Evolutionary conservation across 1,284 basidiomycete species (phyloP), one percentile per base, ranked within the genome.

Genomic region (Fomes fomentarius): DNA sequence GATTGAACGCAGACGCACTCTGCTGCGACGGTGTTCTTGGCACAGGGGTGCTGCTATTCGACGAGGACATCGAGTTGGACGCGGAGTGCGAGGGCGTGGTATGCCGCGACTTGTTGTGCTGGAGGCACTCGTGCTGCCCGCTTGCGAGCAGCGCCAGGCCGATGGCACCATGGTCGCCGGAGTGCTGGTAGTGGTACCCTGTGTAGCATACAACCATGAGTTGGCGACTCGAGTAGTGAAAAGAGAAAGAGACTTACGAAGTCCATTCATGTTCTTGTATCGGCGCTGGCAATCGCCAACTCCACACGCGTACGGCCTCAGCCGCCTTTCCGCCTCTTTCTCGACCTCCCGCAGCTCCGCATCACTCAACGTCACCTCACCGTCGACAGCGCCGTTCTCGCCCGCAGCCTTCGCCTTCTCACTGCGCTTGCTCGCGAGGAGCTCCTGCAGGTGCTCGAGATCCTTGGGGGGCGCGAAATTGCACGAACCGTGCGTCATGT

Each of bases 241-340:
- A 40, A 25, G 17, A 48, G n/a, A 46, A 22, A n/a, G 47, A 37
- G 2, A 74, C 79, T 65, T 63, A 81, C 82, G 76, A 56, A 97
- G 75, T 0, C 95, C 94, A 71, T 97, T 97, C 94, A 97, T 96
- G 71, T 98, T 98, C 82, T 98, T 96, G 78, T 98, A 99, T 65
- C 96, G 76, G 70, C 97, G 85, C 66, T 87, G 87, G 71, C 96
- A 99, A 56, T 92, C 90, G n/a, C 88, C 87, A 14, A 95, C 89
- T 9, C 92, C 89, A 64, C 94, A 96, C 0, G 93, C 91, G 67
- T 91, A 96, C 3, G 94, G 94, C 50, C 92, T 76, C 33, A 91
- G 74, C 30, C 90, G 76, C 61, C 88, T 81, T 73, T 94, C 91
- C 0, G 92, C 91, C 71, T 94, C 92, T 54, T 84, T 81, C 67